These are phyloP conservation scores for Hemisphaericaspora subhashii DNA, from an alignment of 1,139 yeast species.

Conservation along the genomic window DNA sequence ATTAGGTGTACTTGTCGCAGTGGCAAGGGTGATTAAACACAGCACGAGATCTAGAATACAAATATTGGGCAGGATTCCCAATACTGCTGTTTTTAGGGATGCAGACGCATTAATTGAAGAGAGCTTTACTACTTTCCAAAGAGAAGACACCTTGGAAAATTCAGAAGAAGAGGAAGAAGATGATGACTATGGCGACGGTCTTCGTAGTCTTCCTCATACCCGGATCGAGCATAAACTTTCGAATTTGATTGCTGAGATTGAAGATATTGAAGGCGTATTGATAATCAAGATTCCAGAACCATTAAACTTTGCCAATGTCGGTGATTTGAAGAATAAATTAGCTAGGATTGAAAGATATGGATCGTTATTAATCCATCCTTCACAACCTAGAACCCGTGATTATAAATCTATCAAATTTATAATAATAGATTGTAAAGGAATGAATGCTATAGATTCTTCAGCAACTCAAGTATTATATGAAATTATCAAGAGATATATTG, in stretches of 20 bases:
- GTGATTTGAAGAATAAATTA: slow-evolving; percentile 73
- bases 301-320: slow-evolving; percentile 84
- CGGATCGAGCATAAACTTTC: slow-evolving; percentile 16
- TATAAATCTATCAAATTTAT: slow-evolving; percentile 25
- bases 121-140: slow-evolving; percentile 21
- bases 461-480: slow-evolving; percentile 35
- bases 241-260: slow-evolving; percentile 28
- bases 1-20: slow-evolving; percentile 29
- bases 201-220: no score
- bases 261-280: slow-evolving; percentile 78
- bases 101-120: slow-evolving; percentile 39
- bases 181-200: no score
- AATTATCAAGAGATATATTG: slow-evolving; percentile 23
- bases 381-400: slow-evolving; percentile 30
- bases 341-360: slow-evolving; percentile 82
- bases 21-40: slow-evolving; percentile 28
- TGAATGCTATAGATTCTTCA: slow-evolving; percentile 31
- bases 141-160: slow-evolving; percentile 2
- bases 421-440: slow-evolving; percentile 36
- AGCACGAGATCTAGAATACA: slow-evolving; percentile 33
- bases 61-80: slow-evolving; percentile 33
- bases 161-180: slow-evolving; percentile 7
- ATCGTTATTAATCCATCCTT: slow-evolving; percentile 77
- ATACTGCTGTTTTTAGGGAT: slow-evolving; percentile 32
- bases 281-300: slow-evolving; percentile 92